phyloP scores from a whole-genome alignment of 768 basidiomycete genomes.

The Arthromyces matolae region DNA sequence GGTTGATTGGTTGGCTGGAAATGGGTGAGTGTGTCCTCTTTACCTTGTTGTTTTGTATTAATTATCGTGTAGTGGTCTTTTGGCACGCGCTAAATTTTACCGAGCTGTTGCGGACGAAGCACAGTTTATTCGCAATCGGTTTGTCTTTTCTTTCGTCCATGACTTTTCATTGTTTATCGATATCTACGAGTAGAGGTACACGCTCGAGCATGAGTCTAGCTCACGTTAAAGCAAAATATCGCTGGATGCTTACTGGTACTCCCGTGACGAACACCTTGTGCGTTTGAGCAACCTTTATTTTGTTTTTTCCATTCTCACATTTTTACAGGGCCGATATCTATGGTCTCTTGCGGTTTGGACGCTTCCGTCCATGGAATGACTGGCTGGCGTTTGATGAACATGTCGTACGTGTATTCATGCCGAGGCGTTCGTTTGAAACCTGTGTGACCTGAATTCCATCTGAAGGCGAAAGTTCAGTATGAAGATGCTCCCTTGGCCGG shows the following conservation, averaged over 20 bases:
- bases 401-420: conserved; percentile 48
- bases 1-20: conserved; percentile 39
- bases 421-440: no score
- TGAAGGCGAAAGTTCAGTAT: conserved; percentile 54
- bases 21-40: conserved; percentile 40
- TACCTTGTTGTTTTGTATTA: not conserved
- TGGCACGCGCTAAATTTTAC: conserved; percentile 61
- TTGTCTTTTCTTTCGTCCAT: not conserved
- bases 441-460: no score
- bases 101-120: conserved; percentile 78
- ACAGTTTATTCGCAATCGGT: conserved; percentile 71
- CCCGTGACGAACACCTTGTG: conserved; percentile 72
- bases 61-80: conserved; percentile 42
- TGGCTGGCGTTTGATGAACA: conserved; percentile 64
- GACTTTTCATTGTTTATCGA: not conserved
- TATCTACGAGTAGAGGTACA: conserved; percentile 37
- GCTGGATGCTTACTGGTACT: conserved; percentile 80
- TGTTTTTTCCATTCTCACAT: not conserved
- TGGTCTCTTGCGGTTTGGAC: conserved; percentile 65
- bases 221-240: conserved; percentile 56
- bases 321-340: conserved; percentile 60
- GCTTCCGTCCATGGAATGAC: conserved; percentile 67
- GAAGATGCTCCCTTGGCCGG: conserved; percentile 61
- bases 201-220: conserved; percentile 57
- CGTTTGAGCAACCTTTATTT: conserved; percentile 6